These are phyloP conservation scores for Umbelopsis vinacea DNA, from an alignment of 192 early-diverging fungal species.

Conservation along the genomic window DNA sequence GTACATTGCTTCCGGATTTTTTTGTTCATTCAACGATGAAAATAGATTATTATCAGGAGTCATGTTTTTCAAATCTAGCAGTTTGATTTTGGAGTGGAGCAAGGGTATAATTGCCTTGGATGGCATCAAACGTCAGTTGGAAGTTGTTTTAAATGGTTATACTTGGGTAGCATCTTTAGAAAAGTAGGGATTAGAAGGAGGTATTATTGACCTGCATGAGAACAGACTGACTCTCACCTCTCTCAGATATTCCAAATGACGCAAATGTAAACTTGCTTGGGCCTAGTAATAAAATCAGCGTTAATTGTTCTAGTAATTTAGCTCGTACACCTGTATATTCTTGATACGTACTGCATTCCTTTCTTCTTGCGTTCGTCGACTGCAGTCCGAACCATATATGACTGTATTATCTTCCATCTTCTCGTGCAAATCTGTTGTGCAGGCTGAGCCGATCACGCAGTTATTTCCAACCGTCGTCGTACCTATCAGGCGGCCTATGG, in stretches of 20 bases:
- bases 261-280: constrained; percentile 59
- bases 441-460: constrained; percentile 73
- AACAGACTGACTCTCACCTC: constrained; percentile 41
- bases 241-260: constrained; percentile 75
- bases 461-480: constrained; percentile 66
- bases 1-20: not conserved
- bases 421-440: constrained; percentile 64
- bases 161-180: constrained; percentile 53
- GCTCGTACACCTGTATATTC: too few species aligned
- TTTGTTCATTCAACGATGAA: not conserved
- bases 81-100: not conserved
- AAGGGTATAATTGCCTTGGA: constrained; percentile 6
- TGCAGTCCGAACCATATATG: constrained; percentile 62
- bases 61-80: not conserved
- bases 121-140: not conserved
- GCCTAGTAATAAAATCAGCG: constrained; percentile 30
- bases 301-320: not conserved
- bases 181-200: not conserved
- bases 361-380: constrained; percentile 55
- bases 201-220: not conserved
- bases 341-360: constrained; percentile 33
- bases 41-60: not conserved
- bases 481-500: constrained; percentile 55
- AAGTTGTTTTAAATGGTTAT: constrained; percentile 54
- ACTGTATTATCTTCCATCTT: constrained; percentile 64